Evolutionary conservation across 2,329 filamentous ascomycete species (phyloP), one percentile per base, ranked within the genome.

Genomic region (Plenodomus tracheiphilus): DNA sequence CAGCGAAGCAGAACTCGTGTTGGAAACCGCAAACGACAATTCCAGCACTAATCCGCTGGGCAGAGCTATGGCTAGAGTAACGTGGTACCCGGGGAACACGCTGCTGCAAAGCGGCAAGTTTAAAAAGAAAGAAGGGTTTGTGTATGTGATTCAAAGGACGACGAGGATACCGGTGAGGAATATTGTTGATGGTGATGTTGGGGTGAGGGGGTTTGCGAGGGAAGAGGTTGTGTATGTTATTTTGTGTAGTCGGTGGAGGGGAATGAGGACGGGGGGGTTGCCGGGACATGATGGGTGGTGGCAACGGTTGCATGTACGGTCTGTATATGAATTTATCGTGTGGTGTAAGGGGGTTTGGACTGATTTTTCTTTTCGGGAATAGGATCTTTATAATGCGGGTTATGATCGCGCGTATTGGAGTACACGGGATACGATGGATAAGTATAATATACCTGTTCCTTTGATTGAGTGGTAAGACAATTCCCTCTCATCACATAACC

Each of bases 41-140:
- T 18, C 43, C n/a, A 30, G 45, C 32, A 18, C 2, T 25, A 55
- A 59, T 43, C 48, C 55, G 18, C 15, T 59, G 17, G 55, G 55
- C 5, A 32, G 55, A n/a, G 55, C 55, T 15, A 59, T 61, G 53
- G 40, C 40, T 10, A 17, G 58, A 22, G 40, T 59, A 1, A 46
- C 44, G 3, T 19, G 10, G 18, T 59, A 46, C 48, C 20, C n/a
- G 8, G 52, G 56, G 3, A 60, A 58, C 34, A 58, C 51, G 16
- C 10, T 52, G 28, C 28, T 60, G 13, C 43, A 58, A 20, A 41
- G 30, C n/a, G 56, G 54, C 1, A 53, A 53, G 25, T 58, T 60
- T 30, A n/a, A 40, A 39, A 5, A 46, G 28, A 39, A 35, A 35
- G 34, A 19, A n/a, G 46, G 44, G 9, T 25, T 46, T 18, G 21